Conservation (phyloP, 1,284 basidiomycete species). For the Agaricales sp. region DNA sequence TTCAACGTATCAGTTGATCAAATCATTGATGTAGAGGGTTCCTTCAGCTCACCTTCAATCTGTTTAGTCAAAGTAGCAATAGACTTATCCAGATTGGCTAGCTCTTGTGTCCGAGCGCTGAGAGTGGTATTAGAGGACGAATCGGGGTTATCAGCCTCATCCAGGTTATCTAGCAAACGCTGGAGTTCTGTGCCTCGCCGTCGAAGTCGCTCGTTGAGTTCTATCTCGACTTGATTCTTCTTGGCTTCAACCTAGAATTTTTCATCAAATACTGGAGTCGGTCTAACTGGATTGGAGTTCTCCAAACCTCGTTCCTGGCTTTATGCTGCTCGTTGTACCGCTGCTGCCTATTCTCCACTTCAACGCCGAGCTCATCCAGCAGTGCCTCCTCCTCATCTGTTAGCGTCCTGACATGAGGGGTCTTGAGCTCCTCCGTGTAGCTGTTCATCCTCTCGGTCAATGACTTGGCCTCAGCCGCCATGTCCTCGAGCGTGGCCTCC, state of each 20-base stretch:
- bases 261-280: slow-evolving; percentile 4
- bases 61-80: slow-evolving; percentile 58
- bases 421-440: slow-evolving; percentile 65
- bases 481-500: slow-evolving; percentile 61
- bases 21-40: neutral
- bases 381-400: slow-evolving; percentile 61
- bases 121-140: slow-evolving; percentile 51
- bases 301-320: slow-evolving; percentile 63
- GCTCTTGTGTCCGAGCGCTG: slow-evolving; percentile 58
- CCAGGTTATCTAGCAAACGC: slow-evolving; percentile 66
- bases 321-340: slow-evolving; percentile 61
- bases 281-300: slow-evolving; percentile 5
- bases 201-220: slow-evolving; percentile 82
- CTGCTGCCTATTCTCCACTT: slow-evolving; percentile 69
- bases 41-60: slow-evolving; percentile 46
- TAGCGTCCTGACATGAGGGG: slow-evolving; percentile 68
- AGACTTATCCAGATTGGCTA: slow-evolving; percentile 51
- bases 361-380: slow-evolving; percentile 65
- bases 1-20: slow-evolving; percentile 5
- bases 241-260: slow-evolving; percentile 56
- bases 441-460: slow-evolving; percentile 52
- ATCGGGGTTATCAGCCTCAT: slow-evolving; percentile 53
- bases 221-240: slow-evolving; percentile 84
- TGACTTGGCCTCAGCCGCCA: slow-evolving; percentile 59
- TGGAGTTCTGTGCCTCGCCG: slow-evolving; percentile 73